Percentiles rank a stretch among this genome's conserved stretches.
Evolutionary conservation across 1,139 yeast genomes (phyloP).

Genomic region (Diutina sp.): DNA sequence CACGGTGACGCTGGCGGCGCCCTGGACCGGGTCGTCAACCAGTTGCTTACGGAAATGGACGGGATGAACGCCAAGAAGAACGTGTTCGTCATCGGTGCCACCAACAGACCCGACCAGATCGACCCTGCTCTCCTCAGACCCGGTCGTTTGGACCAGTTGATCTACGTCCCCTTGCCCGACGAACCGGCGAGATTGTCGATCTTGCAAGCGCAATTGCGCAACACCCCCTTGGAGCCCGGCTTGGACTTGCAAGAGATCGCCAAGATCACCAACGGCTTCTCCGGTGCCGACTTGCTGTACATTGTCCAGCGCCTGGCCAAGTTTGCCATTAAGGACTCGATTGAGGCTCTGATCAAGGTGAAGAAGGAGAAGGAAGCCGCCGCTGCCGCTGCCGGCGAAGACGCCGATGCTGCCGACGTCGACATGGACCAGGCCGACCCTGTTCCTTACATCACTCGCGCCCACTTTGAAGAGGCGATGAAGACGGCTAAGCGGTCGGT

Average conservation of each 20-base stretch:
- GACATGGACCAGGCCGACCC: slow-evolving; percentile 55
- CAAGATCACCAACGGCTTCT: slow-evolving; percentile 86
- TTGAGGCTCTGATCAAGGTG: slow-evolving; percentile 61
- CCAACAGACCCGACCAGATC: slow-evolving; percentile 97
- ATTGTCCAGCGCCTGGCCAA: slow-evolving; percentile 98
- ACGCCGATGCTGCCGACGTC: slow-evolving; percentile 33
- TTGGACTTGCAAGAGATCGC: slow-evolving; percentile 82
- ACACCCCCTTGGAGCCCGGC: slow-evolving; percentile 97
- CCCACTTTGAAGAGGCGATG: slow-evolving; percentile 98
- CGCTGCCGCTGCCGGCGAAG: slow-evolving; percentile 24
- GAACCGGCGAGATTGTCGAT: slow-evolving; percentile 88
- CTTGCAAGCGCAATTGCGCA: slow-evolving; percentile 90
- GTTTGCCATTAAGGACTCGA: slow-evolving; percentile 95
- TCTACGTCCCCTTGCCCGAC: slow-evolving; percentile 97
- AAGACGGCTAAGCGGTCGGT: slow-evolving; percentile 97
- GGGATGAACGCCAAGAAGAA: slow-evolving; percentile 99
- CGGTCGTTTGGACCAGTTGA: slow-evolving; percentile 96
- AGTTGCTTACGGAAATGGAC: slow-evolving; percentile 96
- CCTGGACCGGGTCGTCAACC: slow-evolving; percentile 95
- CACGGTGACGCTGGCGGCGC: slow-evolving; percentile 97
- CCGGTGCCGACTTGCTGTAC: slow-evolving; percentile 97
- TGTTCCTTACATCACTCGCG: slow-evolving; percentile 88
- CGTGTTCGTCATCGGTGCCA: slow-evolving; percentile 97
- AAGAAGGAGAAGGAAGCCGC: slow-evolving; percentile 35
- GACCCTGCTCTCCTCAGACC: slow-evolving; percentile 99